Evolutionary conservation across 2,329 filamentous ascomycete genomes (phyloP).

Genomic region (Alternaria brassicicola): DNA sequence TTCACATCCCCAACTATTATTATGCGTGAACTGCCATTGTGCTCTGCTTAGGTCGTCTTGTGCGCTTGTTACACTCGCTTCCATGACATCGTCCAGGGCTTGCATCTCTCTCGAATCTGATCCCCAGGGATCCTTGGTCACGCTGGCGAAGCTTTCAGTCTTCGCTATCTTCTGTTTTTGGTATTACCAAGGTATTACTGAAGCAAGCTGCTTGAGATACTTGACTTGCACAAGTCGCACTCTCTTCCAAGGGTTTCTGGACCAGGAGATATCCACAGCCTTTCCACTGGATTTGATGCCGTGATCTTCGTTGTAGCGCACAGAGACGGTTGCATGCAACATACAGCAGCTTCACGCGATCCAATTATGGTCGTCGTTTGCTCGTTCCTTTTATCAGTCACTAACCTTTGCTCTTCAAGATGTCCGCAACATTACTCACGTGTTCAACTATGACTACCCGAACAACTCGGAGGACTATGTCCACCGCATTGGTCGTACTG

Average conservation of each 20-base stretch:
- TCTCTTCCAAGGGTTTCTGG: constrained; percentile 70
- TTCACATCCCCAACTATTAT: constrained; percentile 50
- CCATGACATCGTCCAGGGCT: constrained; percentile 92
- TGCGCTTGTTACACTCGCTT: constrained; percentile 73
- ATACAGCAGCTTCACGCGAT: constrained; percentile 63
- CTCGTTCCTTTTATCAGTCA: constrained; percentile 57
- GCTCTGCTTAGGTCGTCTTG: constrained; percentile 91
- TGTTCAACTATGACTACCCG: constrained; percentile 99
- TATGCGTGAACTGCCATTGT: constrained; percentile 69
- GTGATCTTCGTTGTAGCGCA: constrained; percentile 55
- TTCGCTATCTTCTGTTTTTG: constrained; percentile 75
- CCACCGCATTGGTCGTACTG: constrained; percentile 72
- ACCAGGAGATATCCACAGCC: constrained; percentile 65
- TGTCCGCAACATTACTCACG: constrained; percentile 99
- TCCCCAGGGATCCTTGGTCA: constrained; percentile 85
- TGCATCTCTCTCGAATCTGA: constrained; percentile 83
- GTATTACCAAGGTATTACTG: constrained; percentile 69
- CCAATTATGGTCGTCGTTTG: constrained; percentile 60
- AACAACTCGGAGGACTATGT: constrained; percentile 82
- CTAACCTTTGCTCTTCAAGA: constrained; percentile 90
- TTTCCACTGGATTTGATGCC: constrained; percentile 54
- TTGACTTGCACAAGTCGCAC: constrained; percentile 78
- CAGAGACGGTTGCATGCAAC: constrained; percentile 63
- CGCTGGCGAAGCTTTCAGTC: constrained; percentile 72
- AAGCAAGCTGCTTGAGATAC: constrained; percentile 72